Base-by-base conservation (phyloP, 257 asterid genomes). In the Solanum tarapatanum region DNA sequence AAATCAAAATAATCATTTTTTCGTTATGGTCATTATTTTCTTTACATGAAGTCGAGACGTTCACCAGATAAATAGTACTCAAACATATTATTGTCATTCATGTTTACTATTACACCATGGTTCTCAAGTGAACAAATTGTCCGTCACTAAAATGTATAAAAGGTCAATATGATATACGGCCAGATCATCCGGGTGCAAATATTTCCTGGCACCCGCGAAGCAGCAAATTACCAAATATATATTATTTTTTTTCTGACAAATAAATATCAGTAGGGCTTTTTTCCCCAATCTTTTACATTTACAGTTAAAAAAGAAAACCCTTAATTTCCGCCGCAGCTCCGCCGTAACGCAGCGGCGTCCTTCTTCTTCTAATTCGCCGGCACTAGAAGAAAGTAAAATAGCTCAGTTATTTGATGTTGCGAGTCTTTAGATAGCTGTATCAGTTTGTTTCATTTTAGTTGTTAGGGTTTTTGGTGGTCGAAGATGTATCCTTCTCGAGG, bases 401-500 rank as follows among this genome's bases (percentile, higher is more conserved):
- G 84, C 84, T 41, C 37, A 43, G 39, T 26, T 14, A 79, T 79
- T 41, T 79, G 14, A 24, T 26, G 64, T 39, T 37, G 43, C 33
- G 35, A 76, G 83, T 76, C 58, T 39, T 37, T 37, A 24, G 11
- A 11, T 76, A 37, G 83, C 45, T 39, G 83, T 79, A 8, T 43
- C 30, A 79, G 84, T 43, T 79, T 72, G 36, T 79, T 79, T 79
- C 64, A 39, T 24, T 79, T 43, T 26, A 48, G 69, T 76, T 28
- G 84, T 45, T 48, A 80, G 41, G 69, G 43, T 48, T 80, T 58
- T 80, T 79, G 84, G 84, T 26, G 37, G 23, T 77, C 17, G 7
- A 28, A 36, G 33, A 87, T 77, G 85, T 76, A 76, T 79, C 91
- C 91, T 64, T 87, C 91, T 62, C 89, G 93, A 16, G 93, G 92